Percentiles rank a stretch among this genome's conserved stretches.
Conservation (phyloP, 202 grass and related monocot species). For the Bolboschoenoplectus hybrid region DNA sequence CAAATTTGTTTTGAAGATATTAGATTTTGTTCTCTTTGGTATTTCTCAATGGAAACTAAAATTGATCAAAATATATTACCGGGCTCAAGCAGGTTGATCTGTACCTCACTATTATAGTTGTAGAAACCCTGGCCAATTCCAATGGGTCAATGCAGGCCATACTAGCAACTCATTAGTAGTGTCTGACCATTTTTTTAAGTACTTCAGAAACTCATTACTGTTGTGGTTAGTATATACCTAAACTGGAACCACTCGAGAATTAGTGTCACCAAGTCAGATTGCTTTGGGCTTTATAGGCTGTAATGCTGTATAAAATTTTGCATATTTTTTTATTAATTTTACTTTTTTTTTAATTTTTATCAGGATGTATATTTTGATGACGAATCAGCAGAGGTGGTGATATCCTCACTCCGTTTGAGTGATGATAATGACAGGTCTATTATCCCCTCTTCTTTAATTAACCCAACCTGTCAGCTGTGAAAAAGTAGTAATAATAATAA, state of each 20-base stretch:
- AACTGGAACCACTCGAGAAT: neutral
- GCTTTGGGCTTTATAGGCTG: neutral
- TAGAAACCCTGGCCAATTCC: neutral
- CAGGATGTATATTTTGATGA: conserved; percentile 98
- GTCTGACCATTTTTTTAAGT: neutral
- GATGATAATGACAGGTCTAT: conserved; percentile 86
- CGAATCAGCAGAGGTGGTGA: conserved; percentile 93
- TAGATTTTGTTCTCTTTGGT: conserved; percentile 25
- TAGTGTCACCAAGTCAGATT: neutral
- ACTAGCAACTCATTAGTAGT: neutral
- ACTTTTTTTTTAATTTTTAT: conserved; percentile 8
- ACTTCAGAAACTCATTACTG: neutral
- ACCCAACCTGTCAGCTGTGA: neutral
- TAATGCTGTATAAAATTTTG: neutral
- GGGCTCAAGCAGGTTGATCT: neutral
- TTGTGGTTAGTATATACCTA: neutral
- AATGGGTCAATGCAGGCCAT: neutral
- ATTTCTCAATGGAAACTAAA: conserved; percentile 3
- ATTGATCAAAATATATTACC: neutral
- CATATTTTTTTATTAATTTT: neutral
- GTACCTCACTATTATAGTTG: neutral
- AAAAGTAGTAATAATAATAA: neutral
- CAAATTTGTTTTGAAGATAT: neutral
- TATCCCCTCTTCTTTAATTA: conserved; percentile 19
- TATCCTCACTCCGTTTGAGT: conserved; percentile 85